Evolutionary conservation across 495 filamentous ascomycete genomes (phyloP).

Genomic region (Penicillium tannophilum): DNA sequence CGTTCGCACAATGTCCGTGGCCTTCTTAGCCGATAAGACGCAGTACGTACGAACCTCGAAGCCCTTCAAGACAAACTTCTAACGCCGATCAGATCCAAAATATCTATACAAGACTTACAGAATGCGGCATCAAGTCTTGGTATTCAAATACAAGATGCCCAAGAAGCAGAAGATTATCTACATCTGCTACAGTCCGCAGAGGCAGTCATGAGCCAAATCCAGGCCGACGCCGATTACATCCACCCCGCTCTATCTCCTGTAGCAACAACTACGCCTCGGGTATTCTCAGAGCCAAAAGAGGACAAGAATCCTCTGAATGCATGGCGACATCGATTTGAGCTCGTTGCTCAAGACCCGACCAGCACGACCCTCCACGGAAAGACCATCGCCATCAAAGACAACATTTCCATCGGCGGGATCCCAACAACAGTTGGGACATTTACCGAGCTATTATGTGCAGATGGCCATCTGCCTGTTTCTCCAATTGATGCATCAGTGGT

Average conservation of each 20-base stretch:
- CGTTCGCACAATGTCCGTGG: constrained; percentile 14
- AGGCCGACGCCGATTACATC: constrained; percentile 30
- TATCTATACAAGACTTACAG: constrained; percentile 16
- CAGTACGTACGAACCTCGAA: constrained; percentile 9
- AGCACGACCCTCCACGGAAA: constrained; percentile 26
- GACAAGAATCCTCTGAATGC: constrained; percentile 41
- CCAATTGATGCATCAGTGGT: constrained; percentile 41
- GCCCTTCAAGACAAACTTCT: background rate
- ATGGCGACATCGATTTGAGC: constrained; percentile 34
- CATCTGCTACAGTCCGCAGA: constrained; percentile 32
- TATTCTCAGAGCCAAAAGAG: constrained; percentile 25
- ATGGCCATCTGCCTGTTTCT: constrained; percentile 28
- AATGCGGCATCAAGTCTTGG: constrained; percentile 18
- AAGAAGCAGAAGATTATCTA: constrained; percentile 29
- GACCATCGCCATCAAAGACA: constrained; percentile 42
- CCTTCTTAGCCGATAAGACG: constrained; percentile 20
- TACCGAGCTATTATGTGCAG: constrained; percentile 25
- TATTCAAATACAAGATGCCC: constrained; percentile 17
- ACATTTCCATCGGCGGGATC: constrained; percentile 35
- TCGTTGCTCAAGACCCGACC: constrained; percentile 19
- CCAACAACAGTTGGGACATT: constrained; percentile 36
- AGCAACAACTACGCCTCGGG: constrained; percentile 12
- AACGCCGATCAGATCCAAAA: constrained; percentile 18
- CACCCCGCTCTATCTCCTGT: constrained; percentile 26
- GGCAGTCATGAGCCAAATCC: constrained; percentile 22